phyloP scores from a whole-genome alignment of 2,329 filamentous ascomycete genomes.

The Didymella pomorum region DNA sequence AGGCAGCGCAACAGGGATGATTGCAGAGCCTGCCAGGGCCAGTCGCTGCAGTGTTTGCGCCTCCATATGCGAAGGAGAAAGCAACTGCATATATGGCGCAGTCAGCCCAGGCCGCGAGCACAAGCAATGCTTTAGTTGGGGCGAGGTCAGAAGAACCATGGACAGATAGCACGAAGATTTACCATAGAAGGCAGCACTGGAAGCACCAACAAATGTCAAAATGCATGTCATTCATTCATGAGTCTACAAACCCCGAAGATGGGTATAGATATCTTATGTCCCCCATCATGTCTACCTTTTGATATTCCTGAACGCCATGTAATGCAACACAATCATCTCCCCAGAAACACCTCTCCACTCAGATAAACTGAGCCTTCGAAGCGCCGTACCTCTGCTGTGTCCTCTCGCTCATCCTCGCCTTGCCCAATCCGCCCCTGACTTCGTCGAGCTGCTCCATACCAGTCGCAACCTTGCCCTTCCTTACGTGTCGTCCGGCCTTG shows the following conservation, averaged over 20 bases:
- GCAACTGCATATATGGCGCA: no score
- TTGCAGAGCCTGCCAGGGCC: not conserved
- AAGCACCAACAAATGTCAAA: not conserved
- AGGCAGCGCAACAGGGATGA: no score
- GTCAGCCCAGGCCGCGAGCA: no score
- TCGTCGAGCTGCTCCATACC: constrained; percentile 92
- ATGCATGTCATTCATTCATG: constrained; percentile 16
- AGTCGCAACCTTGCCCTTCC: constrained; percentile 80
- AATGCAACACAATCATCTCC: constrained; percentile 11
- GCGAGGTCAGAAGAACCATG: no score
- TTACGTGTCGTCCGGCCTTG: constrained; percentile 66
- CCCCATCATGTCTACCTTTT: constrained; percentile 8
- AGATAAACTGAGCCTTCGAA: constrained; percentile 18
- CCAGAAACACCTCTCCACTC: not conserved
- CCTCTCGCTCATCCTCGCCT: constrained; percentile 66
- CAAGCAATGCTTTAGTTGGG: no score
- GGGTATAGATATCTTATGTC: constrained; percentile 5
- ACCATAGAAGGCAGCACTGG: not conserved
- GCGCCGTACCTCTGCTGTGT: constrained; percentile 26
- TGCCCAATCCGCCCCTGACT: constrained; percentile 80
- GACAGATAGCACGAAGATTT: not conserved
- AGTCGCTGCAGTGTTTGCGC: not conserved
- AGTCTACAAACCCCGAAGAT: constrained; percentile 4
- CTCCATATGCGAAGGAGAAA: no score
- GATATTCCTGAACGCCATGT: constrained; percentile 8